These are phyloP conservation scores for Bassia scoparia DNA, from an alignment of 148 eudicot genomes.

Conservation along the genomic window DNA sequence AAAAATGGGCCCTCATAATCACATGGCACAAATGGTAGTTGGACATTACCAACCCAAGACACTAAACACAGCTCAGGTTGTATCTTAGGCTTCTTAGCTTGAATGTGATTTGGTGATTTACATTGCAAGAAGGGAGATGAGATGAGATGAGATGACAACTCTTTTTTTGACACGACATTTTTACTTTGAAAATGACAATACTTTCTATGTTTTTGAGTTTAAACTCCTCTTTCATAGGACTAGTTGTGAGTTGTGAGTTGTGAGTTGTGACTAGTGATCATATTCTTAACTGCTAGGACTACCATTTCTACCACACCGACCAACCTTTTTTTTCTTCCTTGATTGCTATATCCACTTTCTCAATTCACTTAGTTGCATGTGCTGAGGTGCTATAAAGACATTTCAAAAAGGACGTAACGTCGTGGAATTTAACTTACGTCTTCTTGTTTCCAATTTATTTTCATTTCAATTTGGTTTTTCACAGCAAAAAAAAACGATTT, in stretches of 20 bases:
- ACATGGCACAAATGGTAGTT: slow-evolving; percentile 7
- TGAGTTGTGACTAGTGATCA: too few relatives aligned
- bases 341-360: background rate
- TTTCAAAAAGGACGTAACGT: too few relatives aligned
- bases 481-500: too few relatives aligned
- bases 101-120: slow-evolving; percentile 13
- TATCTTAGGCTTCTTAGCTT: background rate
- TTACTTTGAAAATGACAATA: slow-evolving; percentile 23
- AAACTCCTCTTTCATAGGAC: background rate
- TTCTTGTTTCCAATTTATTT: too few relatives aligned
- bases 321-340: background rate
- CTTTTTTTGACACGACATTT: slow-evolving; percentile 12
- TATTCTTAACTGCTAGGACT: background rate
- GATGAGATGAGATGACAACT: background rate
- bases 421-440: too few relatives aligned
- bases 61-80: slow-evolving; percentile 4
- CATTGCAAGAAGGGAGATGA: background rate
- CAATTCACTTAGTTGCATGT: background rate
- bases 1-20: slow-evolving; percentile 12
- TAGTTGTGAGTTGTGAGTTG: too few relatives aligned
- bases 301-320: background rate
- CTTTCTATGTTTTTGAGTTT: background rate
- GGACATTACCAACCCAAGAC: background rate
- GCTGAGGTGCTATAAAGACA: too few relatives aligned
- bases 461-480: too few relatives aligned